Percentiles rank a stretch among this genome's conserved stretches.
Conservation (phyloP, 164 flowering plant species). For the Tinospora cordifolia region DNA sequence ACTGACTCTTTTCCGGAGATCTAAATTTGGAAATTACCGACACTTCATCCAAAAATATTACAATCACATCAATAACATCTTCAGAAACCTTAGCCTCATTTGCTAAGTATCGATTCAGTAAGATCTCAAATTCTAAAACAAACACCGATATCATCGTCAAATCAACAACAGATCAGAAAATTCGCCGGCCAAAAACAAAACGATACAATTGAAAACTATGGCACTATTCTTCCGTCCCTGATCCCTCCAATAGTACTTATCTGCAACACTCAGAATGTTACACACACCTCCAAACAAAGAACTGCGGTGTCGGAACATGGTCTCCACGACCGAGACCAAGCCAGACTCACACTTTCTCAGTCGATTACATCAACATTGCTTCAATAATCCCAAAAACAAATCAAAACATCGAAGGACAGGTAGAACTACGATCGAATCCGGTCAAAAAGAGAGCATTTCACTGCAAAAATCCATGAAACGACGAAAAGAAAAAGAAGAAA, state of each 20-base stretch:
- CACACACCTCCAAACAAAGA: too few relatives aligned
- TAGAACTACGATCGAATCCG: not conserved
- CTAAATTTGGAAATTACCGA: slow-evolving; percentile 5
- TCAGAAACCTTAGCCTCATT: not conserved
- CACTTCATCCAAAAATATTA: too few relatives aligned
- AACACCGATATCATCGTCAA: not conserved
- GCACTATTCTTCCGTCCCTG: too few relatives aligned
- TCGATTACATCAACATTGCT: slow-evolving; percentile 4
- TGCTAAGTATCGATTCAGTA: not conserved
- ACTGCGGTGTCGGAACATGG: too few relatives aligned
- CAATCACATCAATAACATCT: not conserved
- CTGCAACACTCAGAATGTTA: too few relatives aligned
- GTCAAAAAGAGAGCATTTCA: not conserved
- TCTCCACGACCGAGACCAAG: not conserved
- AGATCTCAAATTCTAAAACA: slow-evolving; percentile 1
- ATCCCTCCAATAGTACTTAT: too few relatives aligned
- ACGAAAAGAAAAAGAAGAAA: not conserved
- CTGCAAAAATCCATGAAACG: not conserved
- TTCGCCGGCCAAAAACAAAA: not conserved
- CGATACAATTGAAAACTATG: not conserved
- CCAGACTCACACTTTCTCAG: not conserved
- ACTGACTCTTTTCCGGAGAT: not conserved
- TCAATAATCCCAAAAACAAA: not conserved
- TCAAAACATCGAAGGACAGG: not conserved
- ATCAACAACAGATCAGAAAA: not conserved